A percentile compares a stretch with the other conserved stretches of the same genome.
phyloP scores from a whole-genome alignment of 495 filamentous ascomycete species.

The Beverwykella pulmonaria region DNA sequence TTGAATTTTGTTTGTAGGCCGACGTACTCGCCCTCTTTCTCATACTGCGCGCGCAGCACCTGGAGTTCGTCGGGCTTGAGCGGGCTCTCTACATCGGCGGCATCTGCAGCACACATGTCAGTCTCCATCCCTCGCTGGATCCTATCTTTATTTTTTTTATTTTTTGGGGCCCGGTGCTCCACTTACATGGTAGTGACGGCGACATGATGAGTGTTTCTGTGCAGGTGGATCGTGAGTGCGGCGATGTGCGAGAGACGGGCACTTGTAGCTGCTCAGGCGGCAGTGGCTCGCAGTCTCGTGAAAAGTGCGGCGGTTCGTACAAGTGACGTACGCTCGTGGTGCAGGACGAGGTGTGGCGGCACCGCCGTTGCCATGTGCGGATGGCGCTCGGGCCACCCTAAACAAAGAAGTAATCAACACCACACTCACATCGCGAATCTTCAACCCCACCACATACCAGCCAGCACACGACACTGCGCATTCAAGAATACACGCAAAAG shows the following conservation, averaged over 20 bases:
- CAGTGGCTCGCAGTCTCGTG: conserved; percentile 10
- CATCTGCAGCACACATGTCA: conserved; percentile 61
- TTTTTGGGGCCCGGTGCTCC: background rate
- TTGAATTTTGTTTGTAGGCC: conserved; percentile 99
- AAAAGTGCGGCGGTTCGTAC: conserved; percentile 8
- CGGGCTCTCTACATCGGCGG: conserved; percentile 94
- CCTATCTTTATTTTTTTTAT: conserved; percentile 18
- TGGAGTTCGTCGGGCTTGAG: conserved; percentile 86
- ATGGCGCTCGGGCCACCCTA: conserved; percentile 17
- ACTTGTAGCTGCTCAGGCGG: conserved; percentile 13
- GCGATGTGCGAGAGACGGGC: background rate
- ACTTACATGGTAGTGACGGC: conserved; percentile 40
- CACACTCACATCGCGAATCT: conserved; percentile 13
- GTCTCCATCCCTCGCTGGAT: conserved; percentile 36
- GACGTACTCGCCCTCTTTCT: conserved; percentile 94
- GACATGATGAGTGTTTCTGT: conserved; percentile 21
- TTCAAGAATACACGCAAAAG: background rate
- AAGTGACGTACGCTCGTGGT: conserved; percentile 29
- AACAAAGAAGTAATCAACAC: conserved; percentile 34
- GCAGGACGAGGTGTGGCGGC: conserved; percentile 10
- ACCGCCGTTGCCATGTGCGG: conserved; percentile 22
- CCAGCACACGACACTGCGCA: background rate
- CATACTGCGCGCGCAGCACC: conserved; percentile 89
- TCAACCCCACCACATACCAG: background rate
- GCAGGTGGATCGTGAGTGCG: background rate